phyloP scores from a whole-genome alignment of 768 basidiomycete species.

The Cystobasidium ongulense region DNA sequence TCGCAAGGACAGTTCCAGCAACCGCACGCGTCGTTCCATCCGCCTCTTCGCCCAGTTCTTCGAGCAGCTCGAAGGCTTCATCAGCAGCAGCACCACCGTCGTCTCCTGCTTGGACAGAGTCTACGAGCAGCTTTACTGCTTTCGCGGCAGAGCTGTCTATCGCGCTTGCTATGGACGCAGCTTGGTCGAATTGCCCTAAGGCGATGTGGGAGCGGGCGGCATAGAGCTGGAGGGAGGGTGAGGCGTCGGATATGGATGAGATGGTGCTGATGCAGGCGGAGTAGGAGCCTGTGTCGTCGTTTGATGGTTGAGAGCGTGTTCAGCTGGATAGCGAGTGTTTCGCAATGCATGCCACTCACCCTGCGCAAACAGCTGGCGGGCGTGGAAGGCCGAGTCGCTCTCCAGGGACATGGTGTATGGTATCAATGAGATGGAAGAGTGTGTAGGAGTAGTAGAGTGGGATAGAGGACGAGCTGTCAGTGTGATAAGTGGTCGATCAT shows the following conservation, averaged over 20 bases:
- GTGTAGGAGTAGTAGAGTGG: too few relatives aligned
- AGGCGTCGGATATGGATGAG: background rate
- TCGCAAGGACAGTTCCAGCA: conserved; percentile 44
- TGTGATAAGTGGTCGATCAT: too few relatives aligned
- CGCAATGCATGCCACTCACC: background rate
- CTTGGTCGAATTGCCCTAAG: conserved; percentile 29
- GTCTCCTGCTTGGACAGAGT: conserved; percentile 44
- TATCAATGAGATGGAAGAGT: background rate
- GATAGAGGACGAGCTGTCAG: too few relatives aligned
- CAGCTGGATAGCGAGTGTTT: background rate
- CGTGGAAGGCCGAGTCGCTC: conserved; percentile 26
- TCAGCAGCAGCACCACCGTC: conserved; percentile 42
- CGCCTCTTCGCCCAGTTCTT: conserved; percentile 41
- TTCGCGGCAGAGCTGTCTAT: conserved; percentile 9
- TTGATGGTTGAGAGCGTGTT: background rate
- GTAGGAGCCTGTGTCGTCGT: conserved; percentile 23
- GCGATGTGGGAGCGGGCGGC: conserved; percentile 45
- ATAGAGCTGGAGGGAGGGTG: conserved; percentile 38
- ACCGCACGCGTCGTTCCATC: conserved; percentile 44
- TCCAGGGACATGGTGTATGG: background rate
- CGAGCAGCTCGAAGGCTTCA: conserved; percentile 44
- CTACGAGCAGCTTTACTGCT: conserved; percentile 43
- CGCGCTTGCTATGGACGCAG: background rate
- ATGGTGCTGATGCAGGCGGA: conserved; percentile 28
- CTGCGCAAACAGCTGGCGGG: conserved; percentile 24